Conservation (phyloP, 345 rosid genomes). For the Pugionium cornutum region DNA sequence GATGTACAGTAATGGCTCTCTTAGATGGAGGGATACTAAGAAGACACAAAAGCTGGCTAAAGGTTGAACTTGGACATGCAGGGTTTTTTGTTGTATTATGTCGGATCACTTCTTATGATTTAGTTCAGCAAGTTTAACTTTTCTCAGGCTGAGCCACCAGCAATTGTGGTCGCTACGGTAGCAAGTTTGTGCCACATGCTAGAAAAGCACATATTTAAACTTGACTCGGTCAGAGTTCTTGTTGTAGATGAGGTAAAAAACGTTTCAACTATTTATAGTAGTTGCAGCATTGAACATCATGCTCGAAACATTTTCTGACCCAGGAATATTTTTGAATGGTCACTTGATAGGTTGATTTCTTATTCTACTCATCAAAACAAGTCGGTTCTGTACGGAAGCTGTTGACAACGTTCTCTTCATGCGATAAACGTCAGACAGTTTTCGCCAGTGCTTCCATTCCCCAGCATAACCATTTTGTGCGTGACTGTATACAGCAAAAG, state of each 20-base stretch:
- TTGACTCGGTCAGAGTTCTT: slow-evolving; percentile 66
- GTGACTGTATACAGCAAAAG: slow-evolving; percentile 86
- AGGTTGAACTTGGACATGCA: slow-evolving; percentile 45
- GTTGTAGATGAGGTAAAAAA: slow-evolving; percentile 82
- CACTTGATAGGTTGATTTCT: slow-evolving; percentile 78
- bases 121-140: slow-evolving; percentile 22
- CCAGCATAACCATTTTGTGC: slow-evolving; percentile 76
- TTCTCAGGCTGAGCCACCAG: slow-evolving; percentile 93
- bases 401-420: slow-evolving; percentile 69
- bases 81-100: neutral
- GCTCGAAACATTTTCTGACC: slow-evolving; percentile 11
- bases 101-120: slow-evolving; percentile 2
- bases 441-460: slow-evolving; percentile 96
- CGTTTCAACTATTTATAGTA: neutral
- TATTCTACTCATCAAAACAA: slow-evolving; percentile 86
- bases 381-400: slow-evolving; percentile 77
- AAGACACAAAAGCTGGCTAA: slow-evolving; percentile 92
- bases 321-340: neutral
- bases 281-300: neutral
- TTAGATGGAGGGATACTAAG: slow-evolving; percentile 80
- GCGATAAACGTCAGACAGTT: slow-evolving; percentile 75
- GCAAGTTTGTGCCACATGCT: slow-evolving; percentile 84
- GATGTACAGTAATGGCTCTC: slow-evolving; percentile 81
- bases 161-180: slow-evolving; percentile 80
- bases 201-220: slow-evolving; percentile 70